A percentile compares a stretch with the other conserved stretches of the same genome.
Evolutionary conservation across 2,329 filamentous ascomycete species (phyloP).

Genomic region (Monosporascus sp.): DNA sequence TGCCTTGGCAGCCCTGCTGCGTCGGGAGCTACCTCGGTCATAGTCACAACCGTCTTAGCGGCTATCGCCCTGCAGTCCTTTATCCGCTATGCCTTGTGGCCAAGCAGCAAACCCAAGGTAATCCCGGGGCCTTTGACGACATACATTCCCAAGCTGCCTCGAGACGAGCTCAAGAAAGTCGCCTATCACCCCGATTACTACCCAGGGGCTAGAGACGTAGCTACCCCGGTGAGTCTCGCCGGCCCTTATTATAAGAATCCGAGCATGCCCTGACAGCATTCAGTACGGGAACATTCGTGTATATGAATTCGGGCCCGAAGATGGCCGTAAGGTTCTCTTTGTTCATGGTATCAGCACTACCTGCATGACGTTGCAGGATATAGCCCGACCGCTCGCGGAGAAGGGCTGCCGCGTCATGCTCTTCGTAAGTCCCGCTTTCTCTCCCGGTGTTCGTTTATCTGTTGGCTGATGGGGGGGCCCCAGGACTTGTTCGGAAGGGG

Average conservation of each 20-base stretch:
- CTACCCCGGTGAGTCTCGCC: slow-evolving; percentile 49
- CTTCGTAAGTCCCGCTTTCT: slow-evolving; percentile 50
- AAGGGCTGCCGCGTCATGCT: slow-evolving; percentile 76
- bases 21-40: slow-evolving; percentile 25
- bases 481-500: slow-evolving; percentile 66
- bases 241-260: background rate
- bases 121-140: slow-evolving; percentile 42
- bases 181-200: slow-evolving; percentile 64
- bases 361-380: slow-evolving; percentile 62
- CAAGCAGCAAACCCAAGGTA: slow-evolving; percentile 30
- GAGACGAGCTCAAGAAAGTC: slow-evolving; percentile 32
- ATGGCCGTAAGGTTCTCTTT: slow-evolving; percentile 69
- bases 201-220: slow-evolving; percentile 67
- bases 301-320: slow-evolving; percentile 75
- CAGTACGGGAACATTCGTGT: slow-evolving; percentile 69
- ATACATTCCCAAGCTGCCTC: slow-evolving; percentile 30
- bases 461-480: background rate
- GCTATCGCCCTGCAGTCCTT: slow-evolving; percentile 36
- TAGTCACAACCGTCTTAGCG: slow-evolving; percentile 36
- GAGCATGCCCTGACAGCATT: background rate
- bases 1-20: slow-evolving; percentile 18
- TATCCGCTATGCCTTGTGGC: slow-evolving; percentile 33
- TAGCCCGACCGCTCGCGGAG: slow-evolving; percentile 62
- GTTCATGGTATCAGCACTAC: slow-evolving; percentile 83
- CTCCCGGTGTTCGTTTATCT: background rate